These are phyloP conservation scores for Aspergillus tamarii DNA, from an alignment of 2,329 filamentous ascomycete genomes.

Conservation along the genomic window DNA sequence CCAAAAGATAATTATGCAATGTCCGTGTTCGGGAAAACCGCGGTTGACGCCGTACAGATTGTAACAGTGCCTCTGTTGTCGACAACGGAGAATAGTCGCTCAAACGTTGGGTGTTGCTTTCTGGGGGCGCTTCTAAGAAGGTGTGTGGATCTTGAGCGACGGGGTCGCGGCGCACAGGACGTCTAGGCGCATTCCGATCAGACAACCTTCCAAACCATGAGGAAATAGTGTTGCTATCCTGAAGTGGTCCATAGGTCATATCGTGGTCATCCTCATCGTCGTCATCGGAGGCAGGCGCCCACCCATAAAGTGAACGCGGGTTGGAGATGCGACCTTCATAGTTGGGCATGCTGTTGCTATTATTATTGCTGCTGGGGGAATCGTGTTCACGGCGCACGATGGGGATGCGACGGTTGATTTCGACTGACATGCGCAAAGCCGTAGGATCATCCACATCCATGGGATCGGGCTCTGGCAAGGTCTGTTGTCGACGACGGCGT, in stretches of 20 bases:
- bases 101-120: conserved; percentile 25
- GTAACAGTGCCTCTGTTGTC: conserved; percentile 44
- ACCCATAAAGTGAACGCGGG: conserved; percentile 61
- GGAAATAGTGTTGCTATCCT: conserved; percentile 29
- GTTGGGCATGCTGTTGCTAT: conserved; percentile 47
- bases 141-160: conserved; percentile 23
- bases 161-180: conserved; percentile 30
- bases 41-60: conserved; percentile 45
- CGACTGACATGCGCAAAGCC: conserved; percentile 32
- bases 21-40: conserved; percentile 42
- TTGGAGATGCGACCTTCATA: conserved; percentile 60
- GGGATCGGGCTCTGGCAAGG: conserved; percentile 32
- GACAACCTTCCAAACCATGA: conserved; percentile 33
- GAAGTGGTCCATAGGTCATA: conserved; percentile 33
- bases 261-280: conserved; percentile 29
- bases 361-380: conserved; percentile 40
- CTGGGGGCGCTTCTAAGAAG: conserved; percentile 25
- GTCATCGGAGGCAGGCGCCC: conserved; percentile 56
- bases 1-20: conserved; percentile 45
- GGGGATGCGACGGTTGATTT: conserved; percentile 48
- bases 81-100: conserved; percentile 23
- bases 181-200: conserved; percentile 29
- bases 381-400: conserved; percentile 44
- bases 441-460: conserved; percentile 41
- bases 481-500: conserved; percentile 36